Evolutionary conservation across 345 rosid species (phyloP).

Genomic region (Arabidopsis arenosa): DNA sequence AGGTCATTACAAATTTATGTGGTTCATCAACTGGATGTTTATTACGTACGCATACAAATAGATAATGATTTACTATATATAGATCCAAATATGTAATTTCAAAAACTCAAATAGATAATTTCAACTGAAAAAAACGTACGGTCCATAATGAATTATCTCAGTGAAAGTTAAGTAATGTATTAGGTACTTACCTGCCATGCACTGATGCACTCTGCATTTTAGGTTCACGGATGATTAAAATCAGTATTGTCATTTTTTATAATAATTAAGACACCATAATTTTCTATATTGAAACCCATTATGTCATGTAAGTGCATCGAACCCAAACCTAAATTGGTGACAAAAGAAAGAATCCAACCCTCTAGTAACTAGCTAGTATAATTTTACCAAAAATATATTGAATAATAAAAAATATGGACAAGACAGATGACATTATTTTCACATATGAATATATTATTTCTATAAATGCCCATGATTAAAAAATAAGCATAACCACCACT

Average conservation of each 20-base stretch:
- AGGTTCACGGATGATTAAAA: conserved; percentile 14
- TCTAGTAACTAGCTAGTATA: conserved; percentile 31
- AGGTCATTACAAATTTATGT: no score
- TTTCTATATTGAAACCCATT: conserved; percentile 18
- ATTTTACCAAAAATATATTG: background rate
- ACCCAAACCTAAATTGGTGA: conserved; percentile 33
- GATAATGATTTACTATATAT: no score
- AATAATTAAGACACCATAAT: background rate
- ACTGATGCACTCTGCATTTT: conserved; percentile 28
- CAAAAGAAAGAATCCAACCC: conserved; percentile 26
- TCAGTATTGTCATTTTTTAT: background rate
- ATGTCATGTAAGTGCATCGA: conserved; percentile 41
- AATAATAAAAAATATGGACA: conserved; percentile 14
- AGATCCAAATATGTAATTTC: background rate
- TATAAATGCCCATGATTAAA: background rate
- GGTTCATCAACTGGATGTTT: no score
- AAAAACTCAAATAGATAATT: no score
- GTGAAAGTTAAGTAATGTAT: background rate
- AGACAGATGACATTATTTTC: conserved; percentile 20
- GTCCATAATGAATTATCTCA: background rate
- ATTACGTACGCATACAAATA: no score
- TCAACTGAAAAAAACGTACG: background rate
- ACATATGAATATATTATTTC: background rate
- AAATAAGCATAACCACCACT: conserved; percentile 7
- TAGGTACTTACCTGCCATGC: conserved; percentile 25